Evolutionary conservation across 306 rosid genomes (phyloP), one percentile per base, ranked within the genome.

Genomic region (Astragalus membranaceus): DNA sequence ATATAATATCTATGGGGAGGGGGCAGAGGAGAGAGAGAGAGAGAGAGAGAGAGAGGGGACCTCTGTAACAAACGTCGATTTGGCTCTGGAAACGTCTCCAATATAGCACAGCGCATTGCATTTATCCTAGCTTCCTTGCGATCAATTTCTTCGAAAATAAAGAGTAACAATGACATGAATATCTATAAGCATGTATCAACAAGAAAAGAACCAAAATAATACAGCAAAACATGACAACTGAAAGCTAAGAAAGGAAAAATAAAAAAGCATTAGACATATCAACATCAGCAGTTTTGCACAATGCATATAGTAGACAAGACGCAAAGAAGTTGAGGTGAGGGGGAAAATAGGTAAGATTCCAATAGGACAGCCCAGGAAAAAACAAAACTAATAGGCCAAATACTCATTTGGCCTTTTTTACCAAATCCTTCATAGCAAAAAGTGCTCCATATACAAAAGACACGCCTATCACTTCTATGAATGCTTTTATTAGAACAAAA

Each of bases 61-160:
- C 99, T 95, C 14, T 91, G 97, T 67, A 95, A 82, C 78, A 95
- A 85, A 41, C 95, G 96, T 52, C 99, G 89, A 65, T 95, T 95
- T 48, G 99, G 99, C 76, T 95, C 99, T 2, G 99, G 99, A 82
- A 95, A 95, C 57, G 96, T 89, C 76, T 95, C 99, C 80, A 89
- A 60, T 70, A 91, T 85, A 64, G 97, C 89, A 72, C 90, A 75
- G 12, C 95, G 95, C 89, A 91, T 89, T 71, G 96, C 97, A 69
- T 79, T 91, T 20, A 86, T 84, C 78, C 95, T 87, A 70, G 89
- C 87, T 75, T 89, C 99, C 83, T 82, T 95, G 73, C 92, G 82
- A 82, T 95, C 99, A 74, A 91, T 87, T 95, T 89, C 99, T 95
- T 10, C 69, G 30, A 53, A 76, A 79, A 69, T 60, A 78, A 44